Conservation (phyloP, 495 filamentous ascomycete species). For the Tuber aestivum region DNA sequence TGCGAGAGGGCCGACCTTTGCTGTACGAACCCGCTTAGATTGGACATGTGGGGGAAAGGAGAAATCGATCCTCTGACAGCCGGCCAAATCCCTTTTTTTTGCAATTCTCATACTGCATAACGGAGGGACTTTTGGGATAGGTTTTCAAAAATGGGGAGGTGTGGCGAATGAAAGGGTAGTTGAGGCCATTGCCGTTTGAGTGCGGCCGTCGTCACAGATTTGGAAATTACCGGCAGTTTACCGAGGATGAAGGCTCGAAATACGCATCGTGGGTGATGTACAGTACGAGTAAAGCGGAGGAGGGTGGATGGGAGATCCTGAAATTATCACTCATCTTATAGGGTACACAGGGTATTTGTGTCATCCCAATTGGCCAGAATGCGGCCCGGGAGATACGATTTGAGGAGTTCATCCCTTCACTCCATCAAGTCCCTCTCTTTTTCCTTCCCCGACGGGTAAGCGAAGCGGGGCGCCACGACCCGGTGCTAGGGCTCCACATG, state of each 20-base stretch:
- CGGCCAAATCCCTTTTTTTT: neutral
- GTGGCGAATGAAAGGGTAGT: neutral
- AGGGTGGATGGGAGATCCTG: neutral
- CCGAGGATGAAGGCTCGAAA: neutral
- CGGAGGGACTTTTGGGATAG: neutral
- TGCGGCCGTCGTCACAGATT: neutral
- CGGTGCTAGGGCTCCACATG: neutral
- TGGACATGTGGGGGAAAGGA: neutral
- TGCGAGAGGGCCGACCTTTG: neutral
- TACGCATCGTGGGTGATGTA: neutral
- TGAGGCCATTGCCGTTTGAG: neutral
- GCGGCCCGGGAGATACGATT: neutral
- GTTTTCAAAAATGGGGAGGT: neutral
- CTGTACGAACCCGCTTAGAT: neutral
- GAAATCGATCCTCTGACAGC: neutral
- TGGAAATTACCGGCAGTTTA: constrained; percentile 2
- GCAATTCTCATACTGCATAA: neutral
- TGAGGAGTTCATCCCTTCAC: neutral
- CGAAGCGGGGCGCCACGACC: neutral
- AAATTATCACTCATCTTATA: neutral
- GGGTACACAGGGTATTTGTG: neutral
- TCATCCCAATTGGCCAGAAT: neutral
- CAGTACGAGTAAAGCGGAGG: too few relatives aligned
- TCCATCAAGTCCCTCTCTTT: neutral
- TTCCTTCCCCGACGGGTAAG: neutral